Evolutionary conservation across 2,329 filamentous ascomycete genomes (phyloP), one percentile per base, ranked within the genome.

Genomic region (Ascochyta koolunga): DNA sequence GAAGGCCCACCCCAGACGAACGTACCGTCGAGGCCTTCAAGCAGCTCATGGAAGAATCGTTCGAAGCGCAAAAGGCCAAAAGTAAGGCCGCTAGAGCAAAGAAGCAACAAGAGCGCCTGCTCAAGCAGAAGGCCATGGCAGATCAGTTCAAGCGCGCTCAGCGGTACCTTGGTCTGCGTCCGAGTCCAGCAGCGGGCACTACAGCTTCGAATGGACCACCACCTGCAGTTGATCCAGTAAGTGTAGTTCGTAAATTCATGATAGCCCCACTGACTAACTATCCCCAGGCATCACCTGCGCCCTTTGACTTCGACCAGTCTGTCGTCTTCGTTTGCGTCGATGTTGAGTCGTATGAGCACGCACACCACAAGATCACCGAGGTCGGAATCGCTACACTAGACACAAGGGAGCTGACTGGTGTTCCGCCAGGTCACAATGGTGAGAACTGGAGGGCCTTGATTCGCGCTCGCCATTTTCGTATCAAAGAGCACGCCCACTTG

Each of bases 321-420:
- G 62, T 78, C 0, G 80, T 96, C 7, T 89, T 97, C 62, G 79
- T 96, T 54, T 86, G 84, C 58, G 80, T 98, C 38, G 95, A 99
- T 65, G 79, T 95, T 27, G 95, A 99, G 73, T 86, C 88, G 1
- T 90, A 87, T 53, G 95, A 99, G 72, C 76, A 77, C 19, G 79
- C 84, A 38, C 83, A 86, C 11, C 78, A 81, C 29, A 78, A 84
- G 11, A 82, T 98, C 54, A 96, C 93, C 0, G 95, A 99, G 73
- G 81, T 99, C 33, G 95, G 95, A 0, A 80, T 99, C 35, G 88
- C 91, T 1, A 87, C 88, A 2, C 79, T 98, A 0, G 92, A 98
- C 70, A 92, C 89, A 1, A 71, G 77, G 18, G 80, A 85, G 44
- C 73, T 91, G 19, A 64, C 75, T 1, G 76, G 72, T 7, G 57